These are phyloP conservation scores for Buxus sempervirens DNA, from an alignment of 164 flowering plant species.

Conservation along the genomic window DNA sequence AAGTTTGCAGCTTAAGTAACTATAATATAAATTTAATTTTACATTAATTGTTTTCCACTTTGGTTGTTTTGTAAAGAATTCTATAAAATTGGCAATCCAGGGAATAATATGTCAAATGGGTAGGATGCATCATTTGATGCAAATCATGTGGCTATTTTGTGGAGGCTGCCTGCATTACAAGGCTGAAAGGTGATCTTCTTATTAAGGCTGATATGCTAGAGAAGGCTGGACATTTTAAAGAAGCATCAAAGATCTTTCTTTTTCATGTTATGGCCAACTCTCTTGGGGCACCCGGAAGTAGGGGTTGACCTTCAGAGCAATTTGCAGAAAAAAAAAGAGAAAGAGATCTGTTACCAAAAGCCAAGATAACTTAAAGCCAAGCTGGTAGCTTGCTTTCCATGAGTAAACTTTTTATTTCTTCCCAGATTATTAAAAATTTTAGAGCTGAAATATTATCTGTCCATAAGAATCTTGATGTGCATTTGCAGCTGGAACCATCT, in stretches of 20 bases:
- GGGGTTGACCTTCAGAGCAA: conserved; percentile 58
- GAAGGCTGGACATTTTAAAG: conserved; percentile 42
- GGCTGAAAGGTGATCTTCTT: conserved; percentile 43
- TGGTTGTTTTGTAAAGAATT: too few species aligned
- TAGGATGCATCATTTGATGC: too few species aligned
- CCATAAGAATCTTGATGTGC: conserved; percentile 49
- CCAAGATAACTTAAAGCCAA: conserved; percentile 27
- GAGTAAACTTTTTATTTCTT: conserved; percentile 22
- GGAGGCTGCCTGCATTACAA: conserved; percentile 55
- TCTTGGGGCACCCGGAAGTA: conserved; percentile 41
- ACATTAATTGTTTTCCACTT: too few species aligned
- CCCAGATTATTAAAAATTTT: conserved; percentile 23
- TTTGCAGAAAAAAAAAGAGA: conserved; percentile 36
- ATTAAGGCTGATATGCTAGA: conserved; percentile 51
- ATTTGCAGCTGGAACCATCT: too few species aligned
- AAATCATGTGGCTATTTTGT: too few species aligned
- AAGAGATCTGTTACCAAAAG: conserved; percentile 40
- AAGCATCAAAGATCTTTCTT: conserved; percentile 40
- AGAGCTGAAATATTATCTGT: conserved; percentile 38
- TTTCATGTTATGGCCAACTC: conserved; percentile 36
- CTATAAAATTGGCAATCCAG: not conserved
- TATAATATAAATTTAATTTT: too few species aligned
- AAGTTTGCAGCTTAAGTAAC: too few species aligned
- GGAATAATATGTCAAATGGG: too few species aligned
- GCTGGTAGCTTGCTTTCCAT: conserved; percentile 21